These are phyloP conservation scores for Coffea canephora DNA, from an alignment of 257 asterid genomes.

Conservation along the genomic window DNA sequence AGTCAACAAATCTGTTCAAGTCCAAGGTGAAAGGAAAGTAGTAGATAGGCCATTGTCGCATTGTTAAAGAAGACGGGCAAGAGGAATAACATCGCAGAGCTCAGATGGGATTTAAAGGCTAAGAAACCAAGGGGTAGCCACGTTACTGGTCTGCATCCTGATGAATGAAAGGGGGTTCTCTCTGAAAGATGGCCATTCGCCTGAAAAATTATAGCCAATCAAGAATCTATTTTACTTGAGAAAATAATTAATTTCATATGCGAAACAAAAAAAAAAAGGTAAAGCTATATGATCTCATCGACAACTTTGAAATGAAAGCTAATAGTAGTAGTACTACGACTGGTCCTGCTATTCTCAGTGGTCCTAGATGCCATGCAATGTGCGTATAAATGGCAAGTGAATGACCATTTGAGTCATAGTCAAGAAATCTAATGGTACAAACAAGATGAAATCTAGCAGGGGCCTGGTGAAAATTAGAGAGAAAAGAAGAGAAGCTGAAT, in stretches of 20 bases:
- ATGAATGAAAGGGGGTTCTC: not conserved
- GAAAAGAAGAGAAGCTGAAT: not conserved
- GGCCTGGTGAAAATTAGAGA: not conserved
- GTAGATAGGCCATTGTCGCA: not conserved
- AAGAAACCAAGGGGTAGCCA: conserved; percentile 9
- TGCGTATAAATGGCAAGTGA: conserved; percentile 17
- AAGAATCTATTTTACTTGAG: not conserved
- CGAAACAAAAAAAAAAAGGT: not conserved
- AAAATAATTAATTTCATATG: not conserved
- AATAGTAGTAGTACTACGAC: not conserved
- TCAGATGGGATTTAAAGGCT: too few relatives aligned
- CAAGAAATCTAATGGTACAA: conserved; percentile 8
- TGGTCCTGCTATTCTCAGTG: conserved; percentile 21
- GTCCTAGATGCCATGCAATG: conserved; percentile 31
- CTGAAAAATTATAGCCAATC: not conserved
- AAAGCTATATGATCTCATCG: not conserved
- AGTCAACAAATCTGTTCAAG: not conserved
- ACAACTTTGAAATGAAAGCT: conserved; percentile 15
- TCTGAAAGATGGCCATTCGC: conserved; percentile 3
- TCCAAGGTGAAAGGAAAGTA: not conserved
- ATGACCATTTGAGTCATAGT: conserved; percentile 25
- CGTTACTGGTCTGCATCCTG: not conserved
- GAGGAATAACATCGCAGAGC: not conserved
- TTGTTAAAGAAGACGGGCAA: not conserved
- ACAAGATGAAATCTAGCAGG: not conserved